These are phyloP conservation scores for Madurella fahalii DNA, from an alignment of 2,329 filamentous ascomycete genomes.

Conservation along the genomic window DNA sequence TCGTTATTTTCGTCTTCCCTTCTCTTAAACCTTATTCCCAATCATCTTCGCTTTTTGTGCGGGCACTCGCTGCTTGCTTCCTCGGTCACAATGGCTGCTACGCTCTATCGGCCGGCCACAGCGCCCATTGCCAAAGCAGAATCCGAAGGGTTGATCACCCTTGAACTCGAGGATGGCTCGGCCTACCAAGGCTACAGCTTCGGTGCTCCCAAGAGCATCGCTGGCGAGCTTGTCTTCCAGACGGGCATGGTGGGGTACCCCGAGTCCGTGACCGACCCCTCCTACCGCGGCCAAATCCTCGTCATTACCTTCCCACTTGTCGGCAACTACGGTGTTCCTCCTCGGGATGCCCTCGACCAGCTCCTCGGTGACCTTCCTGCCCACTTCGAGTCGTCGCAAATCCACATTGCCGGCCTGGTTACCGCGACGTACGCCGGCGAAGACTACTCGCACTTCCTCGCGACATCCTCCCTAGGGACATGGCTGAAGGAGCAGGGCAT, in stretches of 20 bases:
- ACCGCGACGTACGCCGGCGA: constrained; percentile 90
- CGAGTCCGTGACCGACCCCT: constrained; percentile 86
- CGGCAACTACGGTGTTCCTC: constrained; percentile 97
- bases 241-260: constrained; percentile 99
- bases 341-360: constrained; percentile 77
- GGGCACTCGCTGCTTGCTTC: neutral
- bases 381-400: constrained; percentile 87
- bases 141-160: constrained; percentile 66
- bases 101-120: constrained; percentile 53
- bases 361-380: constrained; percentile 82
- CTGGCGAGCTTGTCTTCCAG: constrained; percentile 98
- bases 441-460: constrained; percentile 92
- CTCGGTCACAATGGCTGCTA: constrained; percentile 33
- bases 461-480: constrained; percentile 80
- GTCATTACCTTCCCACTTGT: constrained; percentile 98
- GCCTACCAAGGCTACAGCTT: constrained; percentile 95
- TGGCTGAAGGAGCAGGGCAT: constrained; percentile 97
- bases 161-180: constrained; percentile 89
- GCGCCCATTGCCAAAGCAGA: constrained; percentile 51
- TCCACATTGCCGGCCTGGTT: constrained; percentile 90
- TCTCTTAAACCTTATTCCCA: neutral
- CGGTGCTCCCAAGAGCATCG: constrained; percentile 87
- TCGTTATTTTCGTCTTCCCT: constrained; percentile 1
- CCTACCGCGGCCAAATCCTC: constrained; percentile 89
- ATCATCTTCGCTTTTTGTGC: neutral